phyloP scores from a whole-genome alignment of 306 rosid genomes.

The Cucurbita pepo region DNA sequence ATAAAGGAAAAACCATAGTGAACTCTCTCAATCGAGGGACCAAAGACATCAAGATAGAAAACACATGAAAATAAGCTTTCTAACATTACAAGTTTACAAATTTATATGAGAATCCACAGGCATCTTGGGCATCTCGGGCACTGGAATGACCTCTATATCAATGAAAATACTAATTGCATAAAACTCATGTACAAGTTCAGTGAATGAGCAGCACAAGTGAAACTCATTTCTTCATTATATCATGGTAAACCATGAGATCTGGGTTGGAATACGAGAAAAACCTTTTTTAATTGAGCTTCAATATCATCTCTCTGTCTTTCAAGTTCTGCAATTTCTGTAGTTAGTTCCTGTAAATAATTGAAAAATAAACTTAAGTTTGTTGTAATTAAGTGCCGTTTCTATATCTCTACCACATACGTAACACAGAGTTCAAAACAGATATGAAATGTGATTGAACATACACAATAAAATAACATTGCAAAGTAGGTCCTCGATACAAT shows the following conservation, averaged over 20 bases:
- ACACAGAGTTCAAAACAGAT: conserved; percentile 2
- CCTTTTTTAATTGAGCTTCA: conserved; percentile 84
- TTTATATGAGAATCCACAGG: neutral
- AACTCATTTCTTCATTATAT: neutral
- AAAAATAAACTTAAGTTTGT: conserved; percentile 5
- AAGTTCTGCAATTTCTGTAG: conserved; percentile 59
- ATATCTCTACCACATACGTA: neutral
- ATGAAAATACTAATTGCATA: neutral
- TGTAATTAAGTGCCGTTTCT: neutral
- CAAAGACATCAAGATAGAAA: neutral
- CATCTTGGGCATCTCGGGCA: neutral
- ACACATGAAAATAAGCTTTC: neutral
- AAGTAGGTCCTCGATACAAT: neutral
- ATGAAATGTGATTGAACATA: neutral
- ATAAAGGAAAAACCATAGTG: neutral
- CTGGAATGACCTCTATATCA: neutral
- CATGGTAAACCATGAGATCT: neutral
- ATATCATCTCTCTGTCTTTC: conserved; percentile 74
- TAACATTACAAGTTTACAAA: neutral
- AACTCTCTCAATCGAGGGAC: neutral
- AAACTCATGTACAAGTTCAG: neutral
- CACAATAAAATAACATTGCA: neutral
- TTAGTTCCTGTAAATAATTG: conserved; percentile 48
- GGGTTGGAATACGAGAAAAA: conserved; percentile 4
- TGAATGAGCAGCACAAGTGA: neutral